phyloP scores from a whole-genome alignment of 1,139 yeast species.

The Candida buenavistaensis region DNA sequence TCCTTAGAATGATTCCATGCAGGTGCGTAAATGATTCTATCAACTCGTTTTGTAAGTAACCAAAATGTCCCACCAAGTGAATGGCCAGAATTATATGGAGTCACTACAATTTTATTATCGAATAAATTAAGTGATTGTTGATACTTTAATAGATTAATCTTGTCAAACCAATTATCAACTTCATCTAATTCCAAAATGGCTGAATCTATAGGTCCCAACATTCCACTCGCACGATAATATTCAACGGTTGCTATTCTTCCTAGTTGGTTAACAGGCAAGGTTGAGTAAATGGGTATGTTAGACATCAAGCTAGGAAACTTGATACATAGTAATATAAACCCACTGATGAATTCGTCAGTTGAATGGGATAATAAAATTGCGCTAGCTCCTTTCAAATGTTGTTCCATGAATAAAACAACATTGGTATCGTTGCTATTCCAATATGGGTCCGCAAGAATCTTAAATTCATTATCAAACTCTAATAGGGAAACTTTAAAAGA shows the following conservation, averaged over 20 bases:
- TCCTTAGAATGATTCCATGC: conserved; percentile 96
- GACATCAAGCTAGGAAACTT: conserved; percentile 62
- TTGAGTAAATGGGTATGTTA: conserved; percentile 76
- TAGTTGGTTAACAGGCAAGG: conserved; percentile 82
- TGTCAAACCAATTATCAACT: conserved; percentile 78
- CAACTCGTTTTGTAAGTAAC: conserved; percentile 73
- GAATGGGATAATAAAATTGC: conserved; percentile 82
- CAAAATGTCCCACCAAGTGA: conserved; percentile 91
- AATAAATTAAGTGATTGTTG: conserved; percentile 70
- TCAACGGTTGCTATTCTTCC: conserved; percentile 88
- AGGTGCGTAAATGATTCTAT: conserved; percentile 82
- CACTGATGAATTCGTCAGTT: conserved; percentile 78
- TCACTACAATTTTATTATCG: conserved; percentile 61
- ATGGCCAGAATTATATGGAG: conserved; percentile 92
- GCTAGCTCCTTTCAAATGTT: conserved; percentile 54
- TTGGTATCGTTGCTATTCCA: conserved; percentile 58
- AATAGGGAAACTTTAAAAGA: conserved; percentile 45
- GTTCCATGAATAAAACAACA: conserved; percentile 43
- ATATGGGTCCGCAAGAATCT: conserved; percentile 67
- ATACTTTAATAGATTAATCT: conserved; percentile 67
- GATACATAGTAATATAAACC: conserved; percentile 66
- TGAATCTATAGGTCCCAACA: conserved; percentile 69
- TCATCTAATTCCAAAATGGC: conserved; percentile 69
- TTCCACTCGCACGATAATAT: conserved; percentile 67
- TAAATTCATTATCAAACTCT: conserved; percentile 46